Conservation (phyloP, 768 basidiomycete species). For the Xerocomus spinulosus region DNA sequence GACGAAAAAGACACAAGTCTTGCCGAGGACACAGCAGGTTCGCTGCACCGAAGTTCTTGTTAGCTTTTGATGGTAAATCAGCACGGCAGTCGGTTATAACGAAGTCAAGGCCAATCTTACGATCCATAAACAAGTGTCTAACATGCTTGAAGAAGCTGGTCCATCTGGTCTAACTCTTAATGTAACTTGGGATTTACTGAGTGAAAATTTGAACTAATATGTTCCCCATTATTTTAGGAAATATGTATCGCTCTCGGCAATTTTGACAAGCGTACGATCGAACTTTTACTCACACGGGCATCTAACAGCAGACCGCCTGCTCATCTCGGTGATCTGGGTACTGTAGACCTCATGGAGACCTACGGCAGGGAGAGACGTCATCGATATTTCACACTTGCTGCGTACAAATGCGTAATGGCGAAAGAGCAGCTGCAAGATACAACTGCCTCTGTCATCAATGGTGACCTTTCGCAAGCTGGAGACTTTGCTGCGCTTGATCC, state of each 20-base stretch:
- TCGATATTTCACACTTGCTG: constrained; percentile 72
- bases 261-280: constrained; percentile 79
- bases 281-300: constrained; percentile 70
- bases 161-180: constrained; percentile 67
- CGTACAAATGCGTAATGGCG: constrained; percentile 59
- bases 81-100: constrained; percentile 30
- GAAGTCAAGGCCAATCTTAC: constrained; percentile 57
- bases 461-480: constrained; percentile 49
- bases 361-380: constrained; percentile 82
- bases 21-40: constrained; percentile 33
- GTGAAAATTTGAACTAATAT: constrained; percentile 4
- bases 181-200: constrained; percentile 35
- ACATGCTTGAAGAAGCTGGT: constrained; percentile 65
- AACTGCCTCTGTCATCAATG: constrained; percentile 38
- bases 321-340: constrained; percentile 68
- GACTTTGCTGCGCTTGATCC: constrained; percentile 47
- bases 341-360: constrained; percentile 74
- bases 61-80: neutral
- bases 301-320: constrained; percentile 59
- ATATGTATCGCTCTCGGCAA: constrained; percentile 55
- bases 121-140: constrained; percentile 76
- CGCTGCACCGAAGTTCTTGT: constrained; percentile 4
- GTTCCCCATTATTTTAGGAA: constrained; percentile 48
- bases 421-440: constrained; percentile 61
- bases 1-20: constrained; percentile 34